Conservation (phyloP, 2,329 filamentous ascomycete genomes). For the Myriangium duriaei region DNA sequence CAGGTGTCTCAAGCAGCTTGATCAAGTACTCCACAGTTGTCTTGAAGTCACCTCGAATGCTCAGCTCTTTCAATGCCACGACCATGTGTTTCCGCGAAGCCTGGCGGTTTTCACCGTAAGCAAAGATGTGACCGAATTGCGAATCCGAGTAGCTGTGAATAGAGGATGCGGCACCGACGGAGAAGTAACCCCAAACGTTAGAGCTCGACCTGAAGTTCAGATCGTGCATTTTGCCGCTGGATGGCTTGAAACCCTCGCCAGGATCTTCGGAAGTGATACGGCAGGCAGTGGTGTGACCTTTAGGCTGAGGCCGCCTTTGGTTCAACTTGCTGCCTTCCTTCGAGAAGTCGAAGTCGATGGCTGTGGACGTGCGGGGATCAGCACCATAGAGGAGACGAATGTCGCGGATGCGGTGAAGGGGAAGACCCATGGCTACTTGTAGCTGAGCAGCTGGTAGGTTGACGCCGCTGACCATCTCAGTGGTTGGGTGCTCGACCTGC, state of each 20-base stretch:
- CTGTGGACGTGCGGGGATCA: slow-evolving; percentile 71
- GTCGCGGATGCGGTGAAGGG: slow-evolving; percentile 86
- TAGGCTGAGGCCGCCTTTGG: slow-evolving; percentile 81
- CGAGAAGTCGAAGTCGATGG: slow-evolving; percentile 95
- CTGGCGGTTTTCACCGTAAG: slow-evolving; percentile 92
- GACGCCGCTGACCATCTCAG: slow-evolving; percentile 97
- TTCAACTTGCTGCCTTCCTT: slow-evolving; percentile 68
- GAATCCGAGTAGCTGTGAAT: slow-evolving; percentile 99
- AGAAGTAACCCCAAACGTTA: slow-evolving; percentile 99
- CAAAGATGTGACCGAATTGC: slow-evolving; percentile 98
- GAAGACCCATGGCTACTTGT: slow-evolving; percentile 97
- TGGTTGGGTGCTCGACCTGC: slow-evolving; percentile 98
- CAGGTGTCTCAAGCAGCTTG: slow-evolving; percentile 94
- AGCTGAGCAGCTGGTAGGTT: slow-evolving; percentile 95
- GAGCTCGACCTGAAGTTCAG: slow-evolving; percentile 98
- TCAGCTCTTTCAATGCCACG: slow-evolving; percentile 92
- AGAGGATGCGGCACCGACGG: slow-evolving; percentile 86
- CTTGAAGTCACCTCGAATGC: slow-evolving; percentile 97
- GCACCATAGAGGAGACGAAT: slow-evolving; percentile 93
- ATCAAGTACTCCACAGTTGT: slow-evolving; percentile 98
- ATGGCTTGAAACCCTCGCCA: slow-evolving; percentile 98
- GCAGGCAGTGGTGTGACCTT: slow-evolving; percentile 95
- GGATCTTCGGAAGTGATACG: slow-evolving; percentile 98
- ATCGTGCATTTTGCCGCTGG: slow-evolving; percentile 97
- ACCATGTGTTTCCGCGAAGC: slow-evolving; percentile 99